Conservation (phyloP, 805 yeast species). For the Candida lessepsii region DNA sequence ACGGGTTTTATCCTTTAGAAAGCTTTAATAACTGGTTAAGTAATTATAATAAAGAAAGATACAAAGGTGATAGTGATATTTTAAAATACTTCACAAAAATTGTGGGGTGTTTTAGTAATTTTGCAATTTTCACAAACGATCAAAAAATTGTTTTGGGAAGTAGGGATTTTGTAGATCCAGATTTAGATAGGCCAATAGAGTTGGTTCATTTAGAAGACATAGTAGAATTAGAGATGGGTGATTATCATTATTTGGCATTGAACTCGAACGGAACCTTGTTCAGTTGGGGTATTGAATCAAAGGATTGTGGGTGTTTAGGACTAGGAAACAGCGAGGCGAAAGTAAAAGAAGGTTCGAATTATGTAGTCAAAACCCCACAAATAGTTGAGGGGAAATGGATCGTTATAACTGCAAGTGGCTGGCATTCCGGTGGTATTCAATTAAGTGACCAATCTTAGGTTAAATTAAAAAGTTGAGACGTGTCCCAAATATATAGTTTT, state of each 20-base stretch:
- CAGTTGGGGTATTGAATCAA: slow-evolving; percentile 69
- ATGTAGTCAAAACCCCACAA: slow-evolving; percentile 7
- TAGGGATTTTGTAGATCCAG: background rate
- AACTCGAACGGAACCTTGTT: slow-evolving; percentile 53
- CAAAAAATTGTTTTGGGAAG: slow-evolving; percentile 44
- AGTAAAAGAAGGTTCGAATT: slow-evolving; percentile 22
- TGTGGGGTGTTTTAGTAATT: slow-evolving; percentile 52
- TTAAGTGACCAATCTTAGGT: background rate
- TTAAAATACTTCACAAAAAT: slow-evolving; percentile 42
- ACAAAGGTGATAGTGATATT: slow-evolving; percentile 18
- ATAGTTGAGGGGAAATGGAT: slow-evolving; percentile 44
- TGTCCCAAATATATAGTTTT: too few relatives aligned
- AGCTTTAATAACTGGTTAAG: slow-evolving; percentile 28
- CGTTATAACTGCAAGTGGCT: slow-evolving; percentile 71
- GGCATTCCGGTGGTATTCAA: slow-evolving; percentile 71
- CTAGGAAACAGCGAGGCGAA: slow-evolving; percentile 33
- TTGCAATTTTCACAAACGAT: slow-evolving; percentile 55
- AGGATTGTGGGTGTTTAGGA: slow-evolving; percentile 69
- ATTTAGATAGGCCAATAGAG: slow-evolving; percentile 36
- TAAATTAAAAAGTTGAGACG: too few relatives aligned
- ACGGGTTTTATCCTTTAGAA: slow-evolving; percentile 12
- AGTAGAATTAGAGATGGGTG: slow-evolving; percentile 64
- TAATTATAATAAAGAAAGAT: slow-evolving; percentile 17
- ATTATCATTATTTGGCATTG: slow-evolving; percentile 68
- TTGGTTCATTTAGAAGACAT: slow-evolving; percentile 27